Percentiles rank a stretch among this genome's conserved stretches.
Evolutionary conservation across 2,329 filamentous ascomycete genomes (phyloP).

Genomic region (Exophiala aquamarina): DNA sequence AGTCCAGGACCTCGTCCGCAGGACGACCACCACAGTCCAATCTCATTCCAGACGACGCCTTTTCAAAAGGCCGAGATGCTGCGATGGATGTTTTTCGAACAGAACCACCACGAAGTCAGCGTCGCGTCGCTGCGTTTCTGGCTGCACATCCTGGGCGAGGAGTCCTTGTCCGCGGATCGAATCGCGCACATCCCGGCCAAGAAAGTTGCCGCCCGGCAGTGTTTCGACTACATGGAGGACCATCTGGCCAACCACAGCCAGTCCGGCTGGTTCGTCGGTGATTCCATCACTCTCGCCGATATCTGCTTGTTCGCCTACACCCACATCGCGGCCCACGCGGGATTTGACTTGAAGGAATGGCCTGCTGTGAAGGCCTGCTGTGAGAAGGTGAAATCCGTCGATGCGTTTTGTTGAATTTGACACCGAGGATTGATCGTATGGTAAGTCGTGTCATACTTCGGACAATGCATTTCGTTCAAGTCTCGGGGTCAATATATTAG

Average conservation of each 20-base stretch:
- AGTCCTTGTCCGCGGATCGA: conserved; percentile 40
- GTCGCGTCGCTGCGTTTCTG: conserved; percentile 13
- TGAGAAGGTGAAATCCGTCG: conserved; percentile 1
- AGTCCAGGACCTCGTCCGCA: neutral
- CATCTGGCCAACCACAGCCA: conserved; percentile 8
- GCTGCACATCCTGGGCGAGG: conserved; percentile 39
- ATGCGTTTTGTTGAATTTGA: neutral
- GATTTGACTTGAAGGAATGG: conserved; percentile 11
- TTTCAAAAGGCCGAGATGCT: conserved; percentile 9
- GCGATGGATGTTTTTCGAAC: conserved; percentile 17
- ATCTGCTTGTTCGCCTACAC: conserved; percentile 17
- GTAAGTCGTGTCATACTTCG: too few species aligned
- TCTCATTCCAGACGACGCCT: conserved; percentile 6
- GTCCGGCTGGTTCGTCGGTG: conserved; percentile 12
- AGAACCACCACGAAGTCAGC: conserved; percentile 17
- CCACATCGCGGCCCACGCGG: conserved; percentile 6
- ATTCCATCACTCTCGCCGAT: conserved; percentile 10
- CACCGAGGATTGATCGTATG: too few species aligned
- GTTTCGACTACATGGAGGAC: conserved; percentile 10
- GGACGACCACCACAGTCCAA: neutral
- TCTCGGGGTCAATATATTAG: too few species aligned
- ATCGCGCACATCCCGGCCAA: conserved; percentile 39
- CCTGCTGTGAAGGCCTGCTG: conserved; percentile 7
- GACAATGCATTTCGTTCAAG: too few species aligned
- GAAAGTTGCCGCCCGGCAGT: neutral